phyloP scores from a whole-genome alignment of 2,329 filamentous ascomycete species.

The Claviceps purpurea region DNA sequence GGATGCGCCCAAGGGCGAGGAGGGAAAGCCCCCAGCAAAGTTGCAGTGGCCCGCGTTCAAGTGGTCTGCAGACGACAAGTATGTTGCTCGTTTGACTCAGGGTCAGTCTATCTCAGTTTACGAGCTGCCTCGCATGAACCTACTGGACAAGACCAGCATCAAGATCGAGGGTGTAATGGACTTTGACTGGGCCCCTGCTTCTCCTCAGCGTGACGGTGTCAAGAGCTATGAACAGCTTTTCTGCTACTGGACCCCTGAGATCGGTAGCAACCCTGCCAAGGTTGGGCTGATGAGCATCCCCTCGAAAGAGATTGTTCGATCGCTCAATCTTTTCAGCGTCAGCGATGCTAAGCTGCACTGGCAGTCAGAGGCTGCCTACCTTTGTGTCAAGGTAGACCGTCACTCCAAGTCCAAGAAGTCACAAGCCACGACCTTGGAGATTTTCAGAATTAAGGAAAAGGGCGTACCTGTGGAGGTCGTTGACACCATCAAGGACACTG shows the following conservation, averaged over 20 bases:
- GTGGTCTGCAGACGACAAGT: constrained; percentile 96
- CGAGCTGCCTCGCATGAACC: constrained; percentile 76
- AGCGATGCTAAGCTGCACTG: constrained; percentile 96
- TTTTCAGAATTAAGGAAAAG: constrained; percentile 96
- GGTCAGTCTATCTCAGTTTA: constrained; percentile 84
- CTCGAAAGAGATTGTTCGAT: constrained; percentile 85
- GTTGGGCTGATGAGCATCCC: constrained; percentile 94
- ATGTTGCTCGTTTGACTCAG: constrained; percentile 82
- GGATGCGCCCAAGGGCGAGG: constrained; percentile 51
- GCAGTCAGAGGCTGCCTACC: constrained; percentile 87
- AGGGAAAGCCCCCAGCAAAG: constrained; percentile 62
- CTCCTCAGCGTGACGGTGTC: constrained; percentile 65
- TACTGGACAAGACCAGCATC: constrained; percentile 80
- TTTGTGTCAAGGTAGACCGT: constrained; percentile 96
- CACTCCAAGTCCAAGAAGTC: constrained; percentile 99
- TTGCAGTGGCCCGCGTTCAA: constrained; percentile 98
- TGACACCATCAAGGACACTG: constrained; percentile 93
- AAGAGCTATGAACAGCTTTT: constrained; percentile 93
- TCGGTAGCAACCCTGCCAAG: constrained; percentile 94
- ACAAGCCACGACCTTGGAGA: constrained; percentile 90
- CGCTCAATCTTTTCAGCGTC: constrained; percentile 95
- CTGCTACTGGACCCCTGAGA: constrained; percentile 97
- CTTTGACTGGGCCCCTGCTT: constrained; percentile 93
- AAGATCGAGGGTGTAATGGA: constrained; percentile 96
- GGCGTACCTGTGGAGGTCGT: constrained; percentile 96